Base-by-base conservation (phyloP, 306 rosid genomes). In the Prosopis cineraria region DNA sequence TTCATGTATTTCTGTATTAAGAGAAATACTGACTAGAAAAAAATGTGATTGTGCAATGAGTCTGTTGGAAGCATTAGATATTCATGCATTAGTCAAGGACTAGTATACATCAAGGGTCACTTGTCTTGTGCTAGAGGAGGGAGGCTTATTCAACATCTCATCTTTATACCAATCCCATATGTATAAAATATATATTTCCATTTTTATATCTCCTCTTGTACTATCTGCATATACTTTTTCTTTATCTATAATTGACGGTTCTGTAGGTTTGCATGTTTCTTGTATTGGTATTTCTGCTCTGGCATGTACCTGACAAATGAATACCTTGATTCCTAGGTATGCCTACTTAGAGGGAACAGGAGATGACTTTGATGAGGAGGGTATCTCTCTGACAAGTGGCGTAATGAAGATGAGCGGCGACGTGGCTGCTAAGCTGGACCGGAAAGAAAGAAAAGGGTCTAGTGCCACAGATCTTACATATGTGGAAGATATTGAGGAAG, bases 281-380 rank as follows among this genome's bases (percentile, higher is more conserved):
- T 74, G 27, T 53, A 50, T 76, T 60, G 34, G 6, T 41, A 9
- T 73, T 20, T 77, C 37, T 71, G 29, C 70, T 33, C 40, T 37
- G 67, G 34, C 66, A 24, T 45, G 12, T 41, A 34, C 60, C 47
- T 37, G 75, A 29, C 34, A 29, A 59, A 39, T 47, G 20, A 29
- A 29, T 67, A 36, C 60, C 27, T 75, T 76, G 29, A 39, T 76
- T 78, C 74, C 41, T 78, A 94, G 98, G 66, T 94, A 94, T 83
- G 98, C 98, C 48, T 91, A 89, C 88, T 77, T 81, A 29, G 98
- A 91, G 85, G 98, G 84, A 82, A 72, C 89, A 6, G 97, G 92
- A 44, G 96, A 94, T 50, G 96, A 91, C 50, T 80, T 90, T 77
- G 97, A 94, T 20, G 98, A 93, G 76, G 98, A 93, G 85, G 98